These are phyloP conservation scores for Erigeron canadensis DNA, from an alignment of 129 eudicot species.

Conservation along the genomic window DNA sequence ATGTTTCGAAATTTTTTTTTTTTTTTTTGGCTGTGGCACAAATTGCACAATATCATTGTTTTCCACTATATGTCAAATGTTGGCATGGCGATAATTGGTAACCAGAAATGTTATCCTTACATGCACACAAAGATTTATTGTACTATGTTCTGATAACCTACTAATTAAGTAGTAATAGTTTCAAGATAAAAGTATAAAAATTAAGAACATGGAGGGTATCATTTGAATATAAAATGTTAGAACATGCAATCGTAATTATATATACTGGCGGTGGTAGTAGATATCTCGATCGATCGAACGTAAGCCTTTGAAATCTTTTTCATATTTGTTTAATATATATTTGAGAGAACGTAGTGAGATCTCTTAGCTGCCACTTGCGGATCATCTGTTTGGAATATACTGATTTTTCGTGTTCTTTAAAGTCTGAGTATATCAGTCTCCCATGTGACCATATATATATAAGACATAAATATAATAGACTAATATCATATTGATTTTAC, in stretches of 20 bases:
- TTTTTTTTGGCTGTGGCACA: no score
- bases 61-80: no score
- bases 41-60: no score
- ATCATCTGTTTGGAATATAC: constrained; percentile 36
- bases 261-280: constrained; percentile 25
- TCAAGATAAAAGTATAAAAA: no score
- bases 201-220: neutral
- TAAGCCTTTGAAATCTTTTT: neutral
- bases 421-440: constrained; percentile 20
- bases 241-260: constrained; percentile 17
- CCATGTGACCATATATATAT: constrained; percentile 25
- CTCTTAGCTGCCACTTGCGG: constrained; percentile 26
- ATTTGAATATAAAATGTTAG: neutral
- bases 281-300: constrained; percentile 8
- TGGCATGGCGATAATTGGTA: no score
- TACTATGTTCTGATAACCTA: no score
- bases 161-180: no score
- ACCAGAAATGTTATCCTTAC: no score
- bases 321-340: neutral
- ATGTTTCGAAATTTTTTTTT: no score
- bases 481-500: neutral
- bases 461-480: no score
- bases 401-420: constrained; percentile 27
- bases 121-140: no score
- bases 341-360: constrained; percentile 18